Conservation (phyloP, 345 rosid genomes). For the Dovyalis caffra region DNA sequence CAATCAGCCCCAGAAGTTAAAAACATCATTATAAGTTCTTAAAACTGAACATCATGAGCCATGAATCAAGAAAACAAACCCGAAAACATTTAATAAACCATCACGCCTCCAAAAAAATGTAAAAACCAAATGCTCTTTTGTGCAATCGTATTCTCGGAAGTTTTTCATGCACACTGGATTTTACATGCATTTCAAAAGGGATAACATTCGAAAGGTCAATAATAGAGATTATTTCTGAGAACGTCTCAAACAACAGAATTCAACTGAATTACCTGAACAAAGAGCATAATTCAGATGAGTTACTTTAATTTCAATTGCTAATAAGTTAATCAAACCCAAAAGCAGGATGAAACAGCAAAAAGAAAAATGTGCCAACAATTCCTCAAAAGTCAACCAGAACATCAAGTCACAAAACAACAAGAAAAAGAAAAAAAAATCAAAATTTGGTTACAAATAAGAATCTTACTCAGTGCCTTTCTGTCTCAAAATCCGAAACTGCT, state of each 20-base stretch:
- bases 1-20: background rate
- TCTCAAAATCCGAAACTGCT: constrained; percentile 78
- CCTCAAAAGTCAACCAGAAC: background rate
- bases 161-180: background rate
- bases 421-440: background rate
- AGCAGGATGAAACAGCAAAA: background rate
- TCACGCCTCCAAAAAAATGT: background rate
- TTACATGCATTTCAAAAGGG: background rate
- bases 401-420: background rate
- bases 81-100: background rate
- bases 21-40: background rate
- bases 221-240: background rate
- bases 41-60: background rate
- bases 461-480: constrained; percentile 88
- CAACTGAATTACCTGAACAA: background rate
- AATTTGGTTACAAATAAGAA: background rate
- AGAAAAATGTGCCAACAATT: background rate
- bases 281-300: background rate
- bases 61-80: background rate
- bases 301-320: background rate
- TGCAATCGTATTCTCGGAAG: background rate
- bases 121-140: background rate
- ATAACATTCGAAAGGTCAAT: background rate
- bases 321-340: background rate
- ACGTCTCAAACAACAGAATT: background rate